phyloP scores from a whole-genome alignment of 495 filamentous ascomycete species.

The Daldinia vernicosa region DNA sequence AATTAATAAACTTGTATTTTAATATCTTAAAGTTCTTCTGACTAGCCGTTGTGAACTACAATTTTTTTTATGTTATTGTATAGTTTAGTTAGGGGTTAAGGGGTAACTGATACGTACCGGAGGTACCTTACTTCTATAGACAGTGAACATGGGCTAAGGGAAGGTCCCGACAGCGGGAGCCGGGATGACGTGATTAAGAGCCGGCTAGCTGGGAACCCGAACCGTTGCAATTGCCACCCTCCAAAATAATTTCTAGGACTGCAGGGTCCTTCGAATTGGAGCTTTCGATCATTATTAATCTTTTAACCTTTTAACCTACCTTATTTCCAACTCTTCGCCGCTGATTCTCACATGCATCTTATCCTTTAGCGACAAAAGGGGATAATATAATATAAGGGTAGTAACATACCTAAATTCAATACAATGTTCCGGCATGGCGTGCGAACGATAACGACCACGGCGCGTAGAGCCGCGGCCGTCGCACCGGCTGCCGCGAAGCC shows the following conservation, averaged over 20 bases:
- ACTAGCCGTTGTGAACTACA: too few species aligned
- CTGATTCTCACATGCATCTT: neutral
- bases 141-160: neutral
- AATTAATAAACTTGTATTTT: neutral
- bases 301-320: too few species aligned
- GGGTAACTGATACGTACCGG: too few species aligned
- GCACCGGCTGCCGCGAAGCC: conserved; percentile 36
- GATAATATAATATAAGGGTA: too few species aligned
- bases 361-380: neutral
- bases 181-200: conserved; percentile 39
- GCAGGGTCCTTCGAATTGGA: conserved; percentile 1
- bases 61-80: too few species aligned
- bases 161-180: conserved; percentile 33
- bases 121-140: neutral
- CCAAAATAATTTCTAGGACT: neutral
- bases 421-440: conserved; percentile 63
- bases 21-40: too few species aligned
- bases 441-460: conserved; percentile 61
- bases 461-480: conserved; percentile 47
- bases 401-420: neutral
- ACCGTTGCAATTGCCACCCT: conserved; percentile 7
- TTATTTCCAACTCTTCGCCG: neutral
- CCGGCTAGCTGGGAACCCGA: conserved; percentile 36
- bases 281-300: neutral
- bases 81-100: too few species aligned